These are phyloP conservation scores for Ambrosia trifida DNA, from an alignment of 129 eudicot species.

Conservation along the genomic window DNA sequence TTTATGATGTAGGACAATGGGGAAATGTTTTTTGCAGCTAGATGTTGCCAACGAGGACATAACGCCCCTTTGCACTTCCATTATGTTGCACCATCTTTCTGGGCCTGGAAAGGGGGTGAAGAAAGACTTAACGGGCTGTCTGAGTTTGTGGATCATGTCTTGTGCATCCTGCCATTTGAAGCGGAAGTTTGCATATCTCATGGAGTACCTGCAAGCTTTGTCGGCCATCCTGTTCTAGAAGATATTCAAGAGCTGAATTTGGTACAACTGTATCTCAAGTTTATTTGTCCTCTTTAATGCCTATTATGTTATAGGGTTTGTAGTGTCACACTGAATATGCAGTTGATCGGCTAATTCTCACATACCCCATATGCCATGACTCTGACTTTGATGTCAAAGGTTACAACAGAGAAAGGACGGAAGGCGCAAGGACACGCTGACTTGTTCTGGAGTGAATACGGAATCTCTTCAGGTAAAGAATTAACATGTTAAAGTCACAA, in stretches of 20 bases:
- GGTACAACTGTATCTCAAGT: slow-evolving; percentile 34
- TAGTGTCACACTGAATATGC: slow-evolving; percentile 10
- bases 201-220: slow-evolving; percentile 84
- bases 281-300: slow-evolving; percentile 8
- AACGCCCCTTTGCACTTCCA: slow-evolving; percentile 71
- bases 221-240: slow-evolving; percentile 91
- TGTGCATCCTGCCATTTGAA: slow-evolving; percentile 94
- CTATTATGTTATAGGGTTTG: background rate
- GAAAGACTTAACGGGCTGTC: slow-evolving; percentile 73
- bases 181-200: slow-evolving; percentile 59
- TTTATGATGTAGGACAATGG: slow-evolving; percentile 54
- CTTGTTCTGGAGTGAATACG: slow-evolving; percentile 47
- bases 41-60: slow-evolving; percentile 47
- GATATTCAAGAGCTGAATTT: slow-evolving; percentile 56
- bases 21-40: slow-evolving; percentile 80
- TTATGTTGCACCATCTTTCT: slow-evolving; percentile 94
- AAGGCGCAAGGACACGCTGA: slow-evolving; percentile 62
- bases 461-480: slow-evolving; percentile 64
- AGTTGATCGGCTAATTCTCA: background rate
- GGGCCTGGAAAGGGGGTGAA: slow-evolving; percentile 99
- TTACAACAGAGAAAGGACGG: slow-evolving; percentile 35
- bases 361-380: slow-evolving; percentile 26
- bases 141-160: slow-evolving; percentile 71
- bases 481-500: background rate
- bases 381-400: slow-evolving; percentile 34